A percentile compares a stretch with the other conserved stretches of the same genome.
Evolutionary conservation across 164 flowering plant genomes (phyloP).

Genomic region (Chimonanthus praecox): DNA sequence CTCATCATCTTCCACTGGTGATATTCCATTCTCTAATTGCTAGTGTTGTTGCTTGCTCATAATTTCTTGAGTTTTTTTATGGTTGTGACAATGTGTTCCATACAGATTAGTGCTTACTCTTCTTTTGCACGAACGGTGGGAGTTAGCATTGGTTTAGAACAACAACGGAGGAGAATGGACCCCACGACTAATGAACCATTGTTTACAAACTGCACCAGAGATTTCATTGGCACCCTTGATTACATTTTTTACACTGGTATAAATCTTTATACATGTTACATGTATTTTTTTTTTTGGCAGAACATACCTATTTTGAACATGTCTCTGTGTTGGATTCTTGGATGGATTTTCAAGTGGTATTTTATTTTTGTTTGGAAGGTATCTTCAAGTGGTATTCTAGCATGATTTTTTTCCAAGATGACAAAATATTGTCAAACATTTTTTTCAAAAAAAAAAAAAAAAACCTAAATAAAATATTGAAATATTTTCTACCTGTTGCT

Average conservation of each 20-base stretch:
- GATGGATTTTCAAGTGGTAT: no score
- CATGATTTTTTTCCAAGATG: neutral
- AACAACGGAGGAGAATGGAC: conserved; percentile 81
- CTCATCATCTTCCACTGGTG: conserved; percentile 95
- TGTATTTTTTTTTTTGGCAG: neutral
- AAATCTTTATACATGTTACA: neutral
- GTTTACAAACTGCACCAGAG: conserved; percentile 91
- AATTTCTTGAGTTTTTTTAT: neutral
- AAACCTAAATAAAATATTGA: no score
- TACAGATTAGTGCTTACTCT: conserved; percentile 98
- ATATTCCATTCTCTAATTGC: neutral
- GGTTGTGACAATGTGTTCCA: conserved; percentile 4
- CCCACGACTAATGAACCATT: conserved; percentile 84
- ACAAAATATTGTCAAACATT: no score
- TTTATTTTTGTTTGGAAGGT: neutral
- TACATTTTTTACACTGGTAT: conserved; percentile 98
- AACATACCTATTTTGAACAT: neutral
- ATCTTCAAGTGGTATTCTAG: neutral
- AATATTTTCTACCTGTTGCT: no score
- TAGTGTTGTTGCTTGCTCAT: neutral
- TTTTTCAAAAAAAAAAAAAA: no score
- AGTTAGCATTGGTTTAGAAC: conserved; percentile 61
- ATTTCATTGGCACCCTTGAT: conserved; percentile 90
- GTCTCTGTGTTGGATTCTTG: neutral
- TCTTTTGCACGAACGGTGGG: conserved; percentile 74